These are phyloP conservation scores for Aschersonia sp. DNA, from an alignment of 2,329 filamentous ascomycete genomes.

Conservation along the genomic window DNA sequence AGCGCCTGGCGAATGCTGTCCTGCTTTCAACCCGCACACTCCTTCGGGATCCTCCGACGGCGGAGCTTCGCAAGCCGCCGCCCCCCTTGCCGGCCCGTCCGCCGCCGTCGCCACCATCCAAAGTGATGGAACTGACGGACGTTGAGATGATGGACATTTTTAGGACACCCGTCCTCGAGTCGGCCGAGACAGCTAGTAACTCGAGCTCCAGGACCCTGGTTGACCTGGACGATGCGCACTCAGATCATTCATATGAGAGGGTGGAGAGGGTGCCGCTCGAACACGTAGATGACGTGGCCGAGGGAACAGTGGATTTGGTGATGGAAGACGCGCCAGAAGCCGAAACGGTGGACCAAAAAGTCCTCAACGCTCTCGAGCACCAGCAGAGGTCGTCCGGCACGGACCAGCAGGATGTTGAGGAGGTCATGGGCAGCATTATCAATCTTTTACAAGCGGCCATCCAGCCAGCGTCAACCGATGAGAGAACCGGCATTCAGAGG, in stretches of 20 bases:
- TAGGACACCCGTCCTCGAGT: conserved; percentile 14
- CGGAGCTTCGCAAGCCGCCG: conserved; percentile 20
- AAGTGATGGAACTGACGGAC: conserved; percentile 12
- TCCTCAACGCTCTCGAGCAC: conserved; percentile 29
- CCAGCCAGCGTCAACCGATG: conserved; percentile 47
- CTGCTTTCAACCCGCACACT: conserved; percentile 39
- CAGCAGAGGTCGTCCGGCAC: conserved; percentile 33
- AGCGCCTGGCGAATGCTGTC: conserved; percentile 67
- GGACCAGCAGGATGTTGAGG: conserved; percentile 86
- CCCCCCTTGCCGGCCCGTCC: conserved; percentile 37
- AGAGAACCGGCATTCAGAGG: conserved; percentile 56
- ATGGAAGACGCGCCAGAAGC: conserved; percentile 17
- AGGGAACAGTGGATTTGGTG: conserved; percentile 8
- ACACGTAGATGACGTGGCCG: conserved; percentile 4
- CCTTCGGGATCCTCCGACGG: conserved; percentile 16
- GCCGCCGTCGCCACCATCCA: conserved; percentile 21
- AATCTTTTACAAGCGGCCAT: conserved; percentile 86
- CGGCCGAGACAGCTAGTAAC: conserved; percentile 26
- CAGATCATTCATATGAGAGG: conserved; percentile 20
- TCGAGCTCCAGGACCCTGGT: conserved; percentile 39
- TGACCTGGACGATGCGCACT: conserved; percentile 22
- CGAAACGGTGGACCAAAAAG: conserved; percentile 28
- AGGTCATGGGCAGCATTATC: conserved; percentile 86
- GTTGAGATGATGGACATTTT: conserved; percentile 18
- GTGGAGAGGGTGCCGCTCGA: conserved; percentile 9